Base-by-base conservation (phyloP, 1,284 basidiomycete species). In the Xerocomus minutiporus region DNA sequence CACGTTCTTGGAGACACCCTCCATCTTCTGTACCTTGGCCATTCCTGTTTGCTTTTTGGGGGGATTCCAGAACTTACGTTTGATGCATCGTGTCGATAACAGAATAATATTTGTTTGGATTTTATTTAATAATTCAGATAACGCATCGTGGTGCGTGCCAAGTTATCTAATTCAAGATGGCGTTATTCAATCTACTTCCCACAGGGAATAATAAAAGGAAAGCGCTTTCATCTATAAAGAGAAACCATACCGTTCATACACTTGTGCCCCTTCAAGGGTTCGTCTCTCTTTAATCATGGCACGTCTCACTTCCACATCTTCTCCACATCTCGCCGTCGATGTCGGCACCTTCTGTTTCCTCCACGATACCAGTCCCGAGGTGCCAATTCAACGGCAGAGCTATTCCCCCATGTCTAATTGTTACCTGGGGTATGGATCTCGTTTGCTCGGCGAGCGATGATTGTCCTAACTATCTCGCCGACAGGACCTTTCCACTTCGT, bases 361-460 rank as follows among this genome's bases (percentile, higher is more conserved):
- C 11, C 7, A 17, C 9, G 8, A 40, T 44, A 34, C 15, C 23
- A 28, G 4, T 12, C n/a, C 20, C 1, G 41, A 46, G 17, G 46
- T 34, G 12, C 29, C 40, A 8, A n/a, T 17, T 41, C 8, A n/a
- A 29, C 13, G 4, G 20, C 54, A 45, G 32, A 23, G 15, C 26
- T 7, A 31, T 29, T 42, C 39, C 15, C 23, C 25, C 48, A 5
- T 32, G 25, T 29, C 35, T 53, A 23, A 46, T 49, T 2, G 7
- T 43, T 9, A 26, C 45, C 3, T 4, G 8, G 8, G 15, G 59
- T 62, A 62, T 15, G 61, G 46, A 31, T 20, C 8, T 9, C 5
- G 39, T 20, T 35, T 50, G 3, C 15, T 11, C 17, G 20, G 12
- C 8, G 15, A 44, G 29, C 26, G 12, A 7, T 0, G 17, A 41